Conservation (phyloP, 306 rosid species). For the cucumber (Cucumis sativus) region Cucumber_9930_V3 NC_026659.2:2837501-2838000, state of each 20-base stretch:
- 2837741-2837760: neutral
- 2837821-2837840: conserved; percentile 46
- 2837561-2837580: no score
- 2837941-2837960: conserved; percentile 34
- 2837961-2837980: conserved; percentile 36
- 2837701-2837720: neutral
- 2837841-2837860: conserved; percentile 63
- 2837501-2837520: no score
- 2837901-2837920: conserved; percentile 44
- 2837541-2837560: no score
- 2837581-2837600: no score
- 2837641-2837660: no score
- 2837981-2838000: conserved; percentile 43
- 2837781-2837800: neutral
- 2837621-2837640: no score
- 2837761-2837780: neutral
- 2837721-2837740: neutral
- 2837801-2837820: neutral
- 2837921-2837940: conserved; percentile 26
- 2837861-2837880: conserved; percentile 35
- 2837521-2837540: no score
- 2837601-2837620: no score
- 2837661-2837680: no score
- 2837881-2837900: conserved; percentile 32
- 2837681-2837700: no score